Evolutionary conservation across 148 eudicot genomes (phyloP), one percentile per base, ranked within the genome.

Genomic region (Rhododendron mucronatum): DNA sequence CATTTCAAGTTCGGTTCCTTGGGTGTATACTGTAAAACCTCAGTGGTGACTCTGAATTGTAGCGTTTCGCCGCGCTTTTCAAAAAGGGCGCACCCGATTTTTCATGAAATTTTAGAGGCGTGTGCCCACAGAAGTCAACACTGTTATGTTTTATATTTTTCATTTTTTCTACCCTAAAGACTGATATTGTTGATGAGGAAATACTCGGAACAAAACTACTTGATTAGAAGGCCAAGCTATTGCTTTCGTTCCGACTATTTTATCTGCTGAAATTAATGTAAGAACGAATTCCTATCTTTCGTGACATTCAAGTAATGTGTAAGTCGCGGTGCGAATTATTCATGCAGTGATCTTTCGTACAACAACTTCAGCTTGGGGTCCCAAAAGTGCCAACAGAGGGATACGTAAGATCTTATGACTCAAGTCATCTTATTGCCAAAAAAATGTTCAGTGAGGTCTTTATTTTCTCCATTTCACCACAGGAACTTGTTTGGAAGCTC

Each of bases 311-410:
- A 69, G 1, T 3, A 69, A 11, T 33, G 69, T 9, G 69, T 21
- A 23, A 61, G 6, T 59, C 26, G 6, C 4, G 8, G 23, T 80
- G 20, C 71, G 45, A 47, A 67, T 45, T 65, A 16, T 83, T 9
- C n/a, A 0, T 81, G 26, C 89, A 88, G 89, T 88, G 89, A 88
- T 63, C 65, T 88, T 41, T 88, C 89, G 35, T 88, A 81, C 76
- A 88, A 88, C 85, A 88, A 85, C 78, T 69, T 88, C 44, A 55
- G 11, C 74, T 63, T 69, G 0, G 86, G 47, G 35, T 23, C 48
- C 80, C 57, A 1, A 59, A 57, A 23, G 26, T 88, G 89, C 61
- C 85, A 81, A 76, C 47, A 57, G 51, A 21, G 28, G 9, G 45
- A 33, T 5, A 15, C 65, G 89, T 88, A 82, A 80, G 89, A 16